Evolutionary conservation across 768 basidiomycete genomes (phyloP).

Genomic region (Lyophyllum shimeji): DNA sequence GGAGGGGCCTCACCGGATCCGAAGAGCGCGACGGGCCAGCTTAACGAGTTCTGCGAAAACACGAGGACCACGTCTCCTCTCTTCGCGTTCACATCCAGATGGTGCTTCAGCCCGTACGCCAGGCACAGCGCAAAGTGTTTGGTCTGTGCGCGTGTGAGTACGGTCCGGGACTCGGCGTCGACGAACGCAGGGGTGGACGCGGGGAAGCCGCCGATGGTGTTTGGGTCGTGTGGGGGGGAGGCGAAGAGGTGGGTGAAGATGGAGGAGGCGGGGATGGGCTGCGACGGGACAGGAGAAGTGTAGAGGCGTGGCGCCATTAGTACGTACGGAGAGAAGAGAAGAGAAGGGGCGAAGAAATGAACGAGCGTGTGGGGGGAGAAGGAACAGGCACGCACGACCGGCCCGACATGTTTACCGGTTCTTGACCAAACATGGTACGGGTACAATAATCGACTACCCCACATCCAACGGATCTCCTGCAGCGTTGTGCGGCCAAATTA

Average conservation of each 20-base stretch:
- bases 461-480: too few relatives aligned
- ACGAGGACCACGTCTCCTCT: conserved; percentile 63
- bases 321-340: too few relatives aligned
- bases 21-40: conserved; percentile 47
- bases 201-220: conserved; percentile 41
- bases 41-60: conserved; percentile 67
- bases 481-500: too few relatives aligned
- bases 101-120: conserved; percentile 54
- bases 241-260: conserved; percentile 51
- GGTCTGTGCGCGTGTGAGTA: conserved; percentile 55
- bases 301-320: conserved; percentile 47
- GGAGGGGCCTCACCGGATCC: conserved; percentile 34
- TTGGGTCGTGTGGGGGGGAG: conserved; percentile 22
- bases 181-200: conserved; percentile 55
- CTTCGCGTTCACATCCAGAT: conserved; percentile 31
- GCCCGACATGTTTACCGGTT: too few relatives aligned
- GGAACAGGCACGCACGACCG: too few relatives aligned
- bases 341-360: too few relatives aligned
- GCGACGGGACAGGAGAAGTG: conserved; percentile 39
- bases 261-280: conserved; percentile 39
- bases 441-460: neutral
- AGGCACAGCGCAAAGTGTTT: conserved; percentile 54
- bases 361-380: too few relatives aligned
- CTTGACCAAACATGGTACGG: too few relatives aligned
- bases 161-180: conserved; percentile 59